These are phyloP conservation scores for Tuber microsphaerosporum DNA, from an alignment of 495 filamentous ascomycete species.

Conservation along the genomic window DNA sequence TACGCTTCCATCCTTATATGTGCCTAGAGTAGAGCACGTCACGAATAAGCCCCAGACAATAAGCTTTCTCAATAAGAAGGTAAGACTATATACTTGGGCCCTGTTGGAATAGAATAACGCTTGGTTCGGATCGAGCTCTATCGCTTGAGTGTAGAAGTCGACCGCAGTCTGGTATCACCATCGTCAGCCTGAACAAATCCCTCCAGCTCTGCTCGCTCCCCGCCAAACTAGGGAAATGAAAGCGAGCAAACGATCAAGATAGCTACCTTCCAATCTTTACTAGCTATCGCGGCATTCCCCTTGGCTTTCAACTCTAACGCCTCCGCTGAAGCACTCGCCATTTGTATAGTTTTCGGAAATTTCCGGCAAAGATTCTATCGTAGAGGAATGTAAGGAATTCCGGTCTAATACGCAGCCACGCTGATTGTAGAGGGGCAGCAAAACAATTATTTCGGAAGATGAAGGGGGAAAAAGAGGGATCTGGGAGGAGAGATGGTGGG, in stretches of 20 bases:
- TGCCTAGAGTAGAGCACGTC: constrained; percentile 50
- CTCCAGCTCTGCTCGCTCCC: not conserved
- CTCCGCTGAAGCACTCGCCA: constrained; percentile 49
- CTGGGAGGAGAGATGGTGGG: not conserved
- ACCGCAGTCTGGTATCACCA: constrained; percentile 52
- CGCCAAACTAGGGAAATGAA: not conserved
- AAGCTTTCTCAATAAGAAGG: not conserved
- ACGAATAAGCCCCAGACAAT: constrained; percentile 48
- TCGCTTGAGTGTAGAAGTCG: constrained; percentile 82
- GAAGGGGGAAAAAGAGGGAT: not conserved
- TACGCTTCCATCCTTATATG: constrained; percentile 94
- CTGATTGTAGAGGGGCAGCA: not conserved
- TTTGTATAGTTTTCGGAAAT: constrained; percentile 4
- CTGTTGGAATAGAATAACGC: constrained; percentile 88
- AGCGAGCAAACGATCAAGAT: not conserved
- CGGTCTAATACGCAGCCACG: not conserved
- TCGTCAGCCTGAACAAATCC: not conserved
- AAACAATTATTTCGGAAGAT: not conserved
- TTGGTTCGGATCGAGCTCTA: constrained; percentile 74
- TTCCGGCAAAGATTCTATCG: not conserved
- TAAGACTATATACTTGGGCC: constrained; percentile 62
- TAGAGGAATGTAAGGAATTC: not conserved
- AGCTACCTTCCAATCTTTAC: constrained; percentile 66
- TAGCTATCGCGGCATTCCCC: constrained; percentile 85
- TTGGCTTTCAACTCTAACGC: constrained; percentile 81